Base-by-base conservation (phyloP, 768 basidiomycete species). In the Trametes elegans region DNA sequence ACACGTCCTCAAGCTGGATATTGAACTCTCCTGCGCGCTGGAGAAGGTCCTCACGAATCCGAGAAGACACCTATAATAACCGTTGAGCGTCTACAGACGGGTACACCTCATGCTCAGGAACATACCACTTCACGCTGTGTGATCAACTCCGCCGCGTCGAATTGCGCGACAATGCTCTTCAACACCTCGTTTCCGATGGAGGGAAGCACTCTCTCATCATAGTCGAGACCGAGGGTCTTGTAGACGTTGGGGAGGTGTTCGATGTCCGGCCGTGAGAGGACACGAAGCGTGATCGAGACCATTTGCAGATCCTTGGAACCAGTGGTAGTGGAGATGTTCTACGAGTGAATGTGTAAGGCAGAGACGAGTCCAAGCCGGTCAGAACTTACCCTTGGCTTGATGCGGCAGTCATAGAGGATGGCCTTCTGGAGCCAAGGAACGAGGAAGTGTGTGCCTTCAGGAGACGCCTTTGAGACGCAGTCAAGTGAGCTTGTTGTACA, bases 241-340 rank as follows among this genome's bases (percentile, higher is more conserved):
- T 99, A 99, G 68, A 99, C 96, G 74, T 84, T 91, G 18, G 96
- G 68, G 24, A 99, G 79, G 70, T 96, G 91, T 27, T 81, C 74
- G 31, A 88, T 82, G 73, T 98, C 94, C 16, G 97, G 97, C 46
- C 95, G 79, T 21, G 93, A 97, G 62, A 99, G 83, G 31, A 99
- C 96, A 53, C 97, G 90, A 46, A 98, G 81, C 0, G 96, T 98
- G 49, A 99, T 87, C 29, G 95, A 90, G 52, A 99, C 92, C 93
- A 98, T 98, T 73, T 98, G 96, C 73, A 99, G 75, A 70, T 99
- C 94, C 70, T 98, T 98, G 9, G 95, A 98, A 29, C 97, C 97
- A 21, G 97, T 98, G 2, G 91, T 97, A 2, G 97, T 98, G n/a
- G 91, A 94, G 53, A 98, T 98, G 67, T 97, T 97, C 92, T 96